Evolutionary conservation across 1,284 basidiomycete species (phyloP), one percentile per base, ranked within the genome.

Genomic region (Cutaneotrichosporon daszewskae): DNA sequence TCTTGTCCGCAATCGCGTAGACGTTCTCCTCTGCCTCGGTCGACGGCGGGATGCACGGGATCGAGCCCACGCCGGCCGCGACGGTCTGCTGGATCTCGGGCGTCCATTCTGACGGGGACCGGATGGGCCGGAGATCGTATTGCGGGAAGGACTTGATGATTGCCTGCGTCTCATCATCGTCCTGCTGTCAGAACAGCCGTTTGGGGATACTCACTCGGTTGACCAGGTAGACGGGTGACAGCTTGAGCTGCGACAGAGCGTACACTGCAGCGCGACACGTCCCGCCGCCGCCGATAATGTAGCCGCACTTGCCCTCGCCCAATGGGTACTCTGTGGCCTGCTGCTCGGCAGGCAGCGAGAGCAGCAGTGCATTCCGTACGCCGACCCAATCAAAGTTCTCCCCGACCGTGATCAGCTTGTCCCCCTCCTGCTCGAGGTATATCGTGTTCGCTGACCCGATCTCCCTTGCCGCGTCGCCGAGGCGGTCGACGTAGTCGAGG

Each of bases 381-480:
- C 85, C 88, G 26, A 84, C 64, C 80, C 86, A 91, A 62, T 92
- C 89, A 0, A 86, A 89, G 70, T 94, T 94, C 58, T 90, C 86
- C 5, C 89, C 89, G 27, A 79, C 73, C 17, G 90, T 73, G n/a
- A 74, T 68, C 2, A 73, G 69, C 10, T 71, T 67, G 3, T 77
- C 77, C 41, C 75, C 74, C 1, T 66, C 59, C 23, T 52, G 58
- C 27, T 47, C 51, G 29, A 55, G 57, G 11, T 83, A 81, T 18
- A 92, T 78, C 24, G 88, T 92, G 68, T 94, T 92, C 51, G 90
- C 84, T 0, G 89, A 87, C 0, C 88, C 88, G 41, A 91, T 88
- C 3, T 76, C 75, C 54, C 79, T 73, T 0, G 87, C 87, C 16
- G 84, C 81, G 2, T 80, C 78, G 1, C 86, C 83, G 32, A 91